Conservation (phyloP, 2,329 filamentous ascomycete genomes). For the Neocatenulostroma microsporum region DNA sequence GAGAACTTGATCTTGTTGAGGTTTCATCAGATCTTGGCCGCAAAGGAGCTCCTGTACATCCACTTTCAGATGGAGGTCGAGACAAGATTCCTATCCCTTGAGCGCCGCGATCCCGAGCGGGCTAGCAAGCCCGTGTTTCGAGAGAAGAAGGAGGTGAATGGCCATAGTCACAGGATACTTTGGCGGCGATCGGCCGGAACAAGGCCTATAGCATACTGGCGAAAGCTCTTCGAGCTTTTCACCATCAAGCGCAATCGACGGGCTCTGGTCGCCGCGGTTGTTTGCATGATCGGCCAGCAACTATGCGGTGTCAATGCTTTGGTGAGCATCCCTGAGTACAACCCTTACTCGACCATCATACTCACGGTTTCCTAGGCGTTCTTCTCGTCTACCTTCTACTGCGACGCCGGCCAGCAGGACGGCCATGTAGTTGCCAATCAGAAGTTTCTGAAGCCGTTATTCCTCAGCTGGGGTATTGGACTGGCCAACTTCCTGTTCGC, state of each 20-base stretch:
- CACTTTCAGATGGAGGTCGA: slow-evolving; percentile 25
- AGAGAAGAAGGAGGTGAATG: background rate
- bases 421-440: slow-evolving; percentile 3
- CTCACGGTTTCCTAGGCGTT: too few species aligned
- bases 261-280: slow-evolving; percentile 18
- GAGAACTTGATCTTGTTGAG: slow-evolving; percentile 18
- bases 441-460: slow-evolving; percentile 15
- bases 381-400: slow-evolving; percentile 23
- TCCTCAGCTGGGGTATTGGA: slow-evolving; percentile 25
- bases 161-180: background rate
- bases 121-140: too few species aligned
- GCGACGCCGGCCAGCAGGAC: slow-evolving; percentile 10
- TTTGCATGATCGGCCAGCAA: slow-evolving; percentile 22
- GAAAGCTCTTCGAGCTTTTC: slow-evolving; percentile 23
- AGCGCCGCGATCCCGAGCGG: too few species aligned
- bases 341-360: too few species aligned
- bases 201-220: slow-evolving; percentile 15
- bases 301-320: slow-evolving; percentile 18
- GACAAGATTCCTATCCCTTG: slow-evolving; percentile 7
- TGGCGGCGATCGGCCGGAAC: slow-evolving; percentile 1
- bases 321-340: too few species aligned
- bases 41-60: slow-evolving; percentile 24
- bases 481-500: slow-evolving; percentile 40
- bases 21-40: slow-evolving; percentile 21
- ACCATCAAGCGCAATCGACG: slow-evolving; percentile 20